Conservation (phyloP, 345 rosid genomes). For the Dimocarpus longan region DNA sequence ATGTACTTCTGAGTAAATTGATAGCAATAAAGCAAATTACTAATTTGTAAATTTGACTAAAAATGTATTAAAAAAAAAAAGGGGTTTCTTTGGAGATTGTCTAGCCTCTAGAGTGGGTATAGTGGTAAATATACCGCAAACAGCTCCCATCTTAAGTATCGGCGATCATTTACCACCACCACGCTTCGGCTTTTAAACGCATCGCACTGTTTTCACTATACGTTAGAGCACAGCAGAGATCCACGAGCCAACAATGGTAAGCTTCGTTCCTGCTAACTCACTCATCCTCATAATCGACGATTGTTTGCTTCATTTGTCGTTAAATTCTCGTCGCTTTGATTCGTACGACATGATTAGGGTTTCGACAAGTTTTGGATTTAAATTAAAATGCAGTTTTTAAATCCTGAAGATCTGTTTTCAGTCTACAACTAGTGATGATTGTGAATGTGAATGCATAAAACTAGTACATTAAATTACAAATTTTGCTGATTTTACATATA, state of each 20-base stretch:
- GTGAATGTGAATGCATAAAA: neutral
- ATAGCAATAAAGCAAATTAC: too few relatives aligned
- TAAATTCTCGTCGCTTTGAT: neutral
- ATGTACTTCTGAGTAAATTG: neutral
- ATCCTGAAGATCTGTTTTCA: constrained; percentile 7
- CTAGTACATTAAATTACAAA: neutral
- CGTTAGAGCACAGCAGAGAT: constrained; percentile 11
- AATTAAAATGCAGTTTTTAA: neutral
- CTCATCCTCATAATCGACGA: neutral
- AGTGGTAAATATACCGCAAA: constrained; percentile 8
- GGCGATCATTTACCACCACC: neutral
- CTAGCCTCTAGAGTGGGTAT: constrained; percentile 6
- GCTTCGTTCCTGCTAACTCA: neutral
- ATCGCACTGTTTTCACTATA: neutral
- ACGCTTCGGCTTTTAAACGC: constrained; percentile 1
- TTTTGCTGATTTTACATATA: neutral
- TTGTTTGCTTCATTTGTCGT: constrained; percentile 8
- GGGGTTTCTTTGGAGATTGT: neutral
- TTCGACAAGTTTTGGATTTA: constrained; percentile 1
- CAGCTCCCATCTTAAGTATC: neutral
- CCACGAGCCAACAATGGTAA: constrained; percentile 23
- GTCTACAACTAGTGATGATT: neutral
- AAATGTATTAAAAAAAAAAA: neutral
- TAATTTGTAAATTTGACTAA: too few relatives aligned
- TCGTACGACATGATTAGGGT: constrained; percentile 20